Conservation (phyloP, 306 rosid genomes). For the Bauhinia variegata region DNA sequence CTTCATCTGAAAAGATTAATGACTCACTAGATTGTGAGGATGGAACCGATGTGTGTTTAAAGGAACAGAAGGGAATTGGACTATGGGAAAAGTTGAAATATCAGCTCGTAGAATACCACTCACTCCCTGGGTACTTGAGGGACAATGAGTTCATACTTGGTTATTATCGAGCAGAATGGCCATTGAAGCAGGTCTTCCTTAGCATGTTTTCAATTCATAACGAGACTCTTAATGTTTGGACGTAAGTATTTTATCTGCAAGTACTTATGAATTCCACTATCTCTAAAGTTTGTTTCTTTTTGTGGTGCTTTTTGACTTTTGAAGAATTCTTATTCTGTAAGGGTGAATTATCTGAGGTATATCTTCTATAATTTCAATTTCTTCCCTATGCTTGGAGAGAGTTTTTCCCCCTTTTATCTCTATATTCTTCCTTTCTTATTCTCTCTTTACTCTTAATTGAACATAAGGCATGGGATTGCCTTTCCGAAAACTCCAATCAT, state of each 20-base stretch:
- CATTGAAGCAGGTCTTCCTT: constrained; percentile 59
- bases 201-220: constrained; percentile 69
- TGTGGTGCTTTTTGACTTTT: too few relatives aligned
- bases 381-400: too few relatives aligned
- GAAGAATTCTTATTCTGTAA: too few relatives aligned
- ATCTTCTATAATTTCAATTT: too few relatives aligned
- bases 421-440: too few relatives aligned
- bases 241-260: constrained; percentile 48
- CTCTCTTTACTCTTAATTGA: too few relatives aligned
- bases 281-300: too few relatives aligned
- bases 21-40: constrained; percentile 37
- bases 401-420: too few relatives aligned
- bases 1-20: constrained; percentile 8
- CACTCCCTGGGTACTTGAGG: constrained; percentile 55
- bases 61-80: constrained; percentile 42
- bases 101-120: constrained; percentile 60
- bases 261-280: neutral
- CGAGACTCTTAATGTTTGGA: constrained; percentile 75
- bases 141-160: constrained; percentile 67
- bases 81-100: constrained; percentile 47
- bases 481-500: too few relatives aligned
- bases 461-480: too few relatives aligned
- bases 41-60: constrained; percentile 17
- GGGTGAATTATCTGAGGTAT: too few relatives aligned
- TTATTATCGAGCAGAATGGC: constrained; percentile 67